Evolutionary conservation across 2,329 filamentous ascomycete genomes (phyloP).

Genomic region (Xylaria sp.): DNA sequence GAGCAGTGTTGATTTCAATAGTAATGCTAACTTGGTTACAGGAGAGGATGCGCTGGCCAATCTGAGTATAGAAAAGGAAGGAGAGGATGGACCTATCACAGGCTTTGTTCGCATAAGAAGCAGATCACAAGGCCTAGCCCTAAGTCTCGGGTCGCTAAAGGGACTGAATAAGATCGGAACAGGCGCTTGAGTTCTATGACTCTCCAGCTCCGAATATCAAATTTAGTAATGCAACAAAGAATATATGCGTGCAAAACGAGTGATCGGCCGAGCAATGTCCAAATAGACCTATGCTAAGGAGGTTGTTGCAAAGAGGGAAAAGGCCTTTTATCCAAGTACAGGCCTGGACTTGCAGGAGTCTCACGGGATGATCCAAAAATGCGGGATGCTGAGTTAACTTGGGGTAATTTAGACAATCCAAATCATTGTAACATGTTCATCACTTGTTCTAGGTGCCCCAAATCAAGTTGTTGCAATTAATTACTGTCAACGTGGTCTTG

Average conservation of each 20-base stretch:
- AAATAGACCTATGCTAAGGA: conserved; percentile 13
- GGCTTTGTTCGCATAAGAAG: conserved; percentile 98
- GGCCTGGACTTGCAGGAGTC: conserved; percentile 20
- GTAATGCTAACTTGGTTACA: conserved; percentile 55
- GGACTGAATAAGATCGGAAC: conserved; percentile 85
- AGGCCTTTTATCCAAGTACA: conserved; percentile 27
- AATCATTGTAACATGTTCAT: conserved; percentile 26
- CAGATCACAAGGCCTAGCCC: conserved; percentile 91
- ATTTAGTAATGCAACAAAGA: conserved; percentile 21
- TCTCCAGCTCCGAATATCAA: conserved; percentile 18
- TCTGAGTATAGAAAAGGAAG: conserved; percentile 97
- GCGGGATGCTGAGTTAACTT: conserved; percentile 26
- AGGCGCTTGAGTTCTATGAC: conserved; percentile 42
- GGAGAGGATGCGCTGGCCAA: conserved; percentile 99
- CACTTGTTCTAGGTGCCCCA: not conserved
- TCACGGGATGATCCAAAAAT: conserved; percentile 21
- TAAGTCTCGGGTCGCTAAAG: conserved; percentile 94
- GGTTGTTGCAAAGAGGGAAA: conserved; percentile 19
- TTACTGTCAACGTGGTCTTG: not conserved
- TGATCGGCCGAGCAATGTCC: conserved; percentile 22
- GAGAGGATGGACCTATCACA: conserved; percentile 92
- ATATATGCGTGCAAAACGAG: not conserved
- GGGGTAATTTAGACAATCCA: conserved; percentile 35
- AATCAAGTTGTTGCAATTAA: not conserved
- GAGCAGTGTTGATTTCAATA: not conserved